Base-by-base conservation (phyloP, 495 filamentous ascomycete genomes). In the Xylaria longipes region DNA sequence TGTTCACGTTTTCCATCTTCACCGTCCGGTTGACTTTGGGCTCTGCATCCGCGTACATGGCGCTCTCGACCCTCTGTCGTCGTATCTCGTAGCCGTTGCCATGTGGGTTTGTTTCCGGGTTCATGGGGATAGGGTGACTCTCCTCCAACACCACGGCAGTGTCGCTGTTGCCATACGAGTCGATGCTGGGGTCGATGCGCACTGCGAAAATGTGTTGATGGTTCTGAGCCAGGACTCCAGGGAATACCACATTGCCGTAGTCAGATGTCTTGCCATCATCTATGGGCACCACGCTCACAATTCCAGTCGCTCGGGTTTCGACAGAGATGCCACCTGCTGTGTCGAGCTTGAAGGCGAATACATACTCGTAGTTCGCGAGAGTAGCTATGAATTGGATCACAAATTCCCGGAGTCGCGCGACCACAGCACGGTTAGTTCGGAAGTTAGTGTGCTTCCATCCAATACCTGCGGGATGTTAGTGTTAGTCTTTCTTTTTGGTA, bases 141-240 rank as follows among this genome's bases (percentile, higher is more conserved):
- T 92, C 88, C 22, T 92, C 91, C 82, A 94, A 89, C 0, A 92
- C 82, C 62, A 92, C 86, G 9, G 91, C 88, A 76, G 94, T 92
- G 67, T 93, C 90, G 76, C 89, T 90, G 76, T 94, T 94, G 56
- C 85, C 82, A 73, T 89, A 88, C 3, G 94, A 95, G 70, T 93
- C 94, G 67, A 97, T 85, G 52, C 89, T 87, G 7, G 94, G 94
- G 79, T 97, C 94, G 20, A 97, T 85, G 17, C 94, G 91, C 1
- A 97, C 89, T 3, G 91, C 93, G 82, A 97, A 96, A 79, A 97
- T 92, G 81, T 97, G 94, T 75, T 97, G 94, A 73, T 97, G 94
- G 88, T 67, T 89, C 67, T 66, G 78, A 74, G 78, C 93, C 60
- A 97, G 87, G 11, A 94, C 93, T 0, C 94, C 94, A 0, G 94